Base-by-base conservation (phyloP, 306 rosid genomes). In the Cucurbita maxima region DNA sequence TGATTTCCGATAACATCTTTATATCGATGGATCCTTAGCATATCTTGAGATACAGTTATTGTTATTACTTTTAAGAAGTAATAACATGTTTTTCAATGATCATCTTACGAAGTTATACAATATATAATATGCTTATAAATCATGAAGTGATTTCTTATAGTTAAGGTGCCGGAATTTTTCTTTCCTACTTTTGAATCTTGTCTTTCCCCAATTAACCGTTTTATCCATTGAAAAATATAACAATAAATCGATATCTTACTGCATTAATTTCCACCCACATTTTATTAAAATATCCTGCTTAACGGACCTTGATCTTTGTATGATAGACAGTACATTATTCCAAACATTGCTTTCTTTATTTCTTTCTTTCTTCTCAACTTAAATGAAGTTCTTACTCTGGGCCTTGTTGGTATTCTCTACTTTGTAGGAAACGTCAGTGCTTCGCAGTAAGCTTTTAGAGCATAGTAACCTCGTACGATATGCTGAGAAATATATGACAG, bases 341-440 rank as follows among this genome's bases (percentile, higher is more conserved):
- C 55, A 44, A 45, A 20, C 22, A 67, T 43, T 37, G 19, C 14
- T 56, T 18, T 20, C 56, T 20, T 73, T 56, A 20, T 51, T 70
- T 30, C 56, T 20, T 73, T 56, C 53, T 51, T 70, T 30, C 41
- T 48, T 50, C 56, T 70, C 47, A 50, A 48, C n/a, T 50, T 3
- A 50, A 30, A 10, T 51, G 30, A 9, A 51, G 74, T 34, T 70
- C 40, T 68, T 41, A 70, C 58, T 50, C 9, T 70, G 20, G 25
- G 25, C 30, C 74, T 70, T 70, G 45, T 50, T 72, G 81, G 62
- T 80, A 58, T 16, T 71, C 18, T 78, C 59, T 83, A n/a, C 81
- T 75, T 3, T 60, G 58, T 84, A 95, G 99, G 99, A 86, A 77
- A 83, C 92, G 9, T 95, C 99, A 41, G 75, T 79, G n/a, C 76